These are phyloP conservation scores for Pythium phragmiticola DNA, from an alignment of 352 stramenopile genomes.

Conservation along the genomic window DNA sequence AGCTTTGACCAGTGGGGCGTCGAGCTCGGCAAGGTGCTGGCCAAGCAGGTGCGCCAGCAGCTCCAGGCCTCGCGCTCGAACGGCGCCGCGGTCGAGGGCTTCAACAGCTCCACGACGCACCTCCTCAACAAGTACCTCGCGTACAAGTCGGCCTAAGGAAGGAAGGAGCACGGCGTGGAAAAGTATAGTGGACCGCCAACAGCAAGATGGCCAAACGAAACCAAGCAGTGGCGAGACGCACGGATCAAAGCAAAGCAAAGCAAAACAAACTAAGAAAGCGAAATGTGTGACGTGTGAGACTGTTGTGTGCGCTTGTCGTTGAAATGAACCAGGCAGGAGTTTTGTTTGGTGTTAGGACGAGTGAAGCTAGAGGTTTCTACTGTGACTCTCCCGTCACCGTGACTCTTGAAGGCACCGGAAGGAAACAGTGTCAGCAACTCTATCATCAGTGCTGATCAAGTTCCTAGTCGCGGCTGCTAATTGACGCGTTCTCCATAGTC, in stretches of 20 bases:
- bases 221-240: too few relatives aligned
- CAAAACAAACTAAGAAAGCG: too few relatives aligned
- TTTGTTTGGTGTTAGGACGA: neutral
- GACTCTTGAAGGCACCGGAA: too few relatives aligned
- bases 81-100: constrained; percentile 86
- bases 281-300: neutral
- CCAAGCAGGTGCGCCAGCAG: constrained; percentile 93
- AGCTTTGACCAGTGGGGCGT: constrained; percentile 99
- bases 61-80: constrained; percentile 77
- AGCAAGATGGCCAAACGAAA: too few relatives aligned
- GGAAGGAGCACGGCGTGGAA: neutral
- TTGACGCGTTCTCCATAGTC: too few relatives aligned
- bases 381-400: too few relatives aligned
- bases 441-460: too few relatives aligned
- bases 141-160: constrained; percentile 63
- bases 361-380: neutral
- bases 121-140: constrained; percentile 93
- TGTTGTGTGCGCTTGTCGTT: neutral
- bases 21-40: constrained; percentile 98
- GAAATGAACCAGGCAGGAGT: neutral
- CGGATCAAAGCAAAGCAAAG: too few relatives aligned
- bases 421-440: too few relatives aligned
- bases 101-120: constrained; percentile 92
- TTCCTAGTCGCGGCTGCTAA: too few relatives aligned
- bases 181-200: too few relatives aligned